phyloP scores from a whole-genome alignment of 352 stramenopile species.

The Globisporangium carolinianum region DNA sequence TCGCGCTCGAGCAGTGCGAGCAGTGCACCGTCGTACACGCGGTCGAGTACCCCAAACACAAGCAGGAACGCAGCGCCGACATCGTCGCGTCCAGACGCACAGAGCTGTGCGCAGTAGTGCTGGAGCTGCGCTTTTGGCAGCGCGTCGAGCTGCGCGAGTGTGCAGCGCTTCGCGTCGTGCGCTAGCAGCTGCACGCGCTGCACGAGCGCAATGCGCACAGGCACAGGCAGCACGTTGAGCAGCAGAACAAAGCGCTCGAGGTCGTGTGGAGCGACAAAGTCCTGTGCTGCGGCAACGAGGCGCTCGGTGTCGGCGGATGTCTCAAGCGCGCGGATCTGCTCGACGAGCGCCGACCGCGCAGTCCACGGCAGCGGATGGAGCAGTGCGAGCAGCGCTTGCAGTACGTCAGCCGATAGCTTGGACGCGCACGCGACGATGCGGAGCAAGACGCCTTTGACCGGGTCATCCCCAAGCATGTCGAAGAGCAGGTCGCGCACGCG shows the following conservation, averaged over 20 bases:
- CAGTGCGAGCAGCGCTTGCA: constrained; percentile 37
- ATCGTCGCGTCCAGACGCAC: neutral
- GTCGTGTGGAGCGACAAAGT: constrained; percentile 24
- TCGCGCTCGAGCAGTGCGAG: constrained; percentile 29
- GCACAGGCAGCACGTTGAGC: constrained; percentile 30
- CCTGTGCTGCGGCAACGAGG: constrained; percentile 25
- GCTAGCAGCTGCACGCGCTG: constrained; percentile 25
- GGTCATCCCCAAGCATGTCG: constrained; percentile 26
- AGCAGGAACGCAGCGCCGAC: constrained; percentile 30
- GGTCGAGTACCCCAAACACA: constrained; percentile 33
- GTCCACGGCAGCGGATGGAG: constrained; percentile 46
- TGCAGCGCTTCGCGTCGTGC: constrained; percentile 14
- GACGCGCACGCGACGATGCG: constrained; percentile 51
- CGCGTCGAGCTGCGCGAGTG: constrained; percentile 21
- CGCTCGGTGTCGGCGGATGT: constrained; percentile 22
- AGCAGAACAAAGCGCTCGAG: constrained; percentile 33
- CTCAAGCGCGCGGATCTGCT: constrained; percentile 54
- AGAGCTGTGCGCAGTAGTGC: constrained; percentile 17
- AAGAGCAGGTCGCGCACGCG: constrained; percentile 41
- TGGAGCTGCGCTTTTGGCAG: constrained; percentile 40
- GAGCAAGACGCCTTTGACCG: constrained; percentile 49
- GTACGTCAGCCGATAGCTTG: constrained; percentile 24
- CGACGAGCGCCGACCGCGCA: constrained; percentile 43
- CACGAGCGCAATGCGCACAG: constrained; percentile 28
- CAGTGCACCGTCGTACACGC: constrained; percentile 29